Conservation (phyloP, 371 early-diverging fungal species). For the Lichtheimia ramosa region DNA sequence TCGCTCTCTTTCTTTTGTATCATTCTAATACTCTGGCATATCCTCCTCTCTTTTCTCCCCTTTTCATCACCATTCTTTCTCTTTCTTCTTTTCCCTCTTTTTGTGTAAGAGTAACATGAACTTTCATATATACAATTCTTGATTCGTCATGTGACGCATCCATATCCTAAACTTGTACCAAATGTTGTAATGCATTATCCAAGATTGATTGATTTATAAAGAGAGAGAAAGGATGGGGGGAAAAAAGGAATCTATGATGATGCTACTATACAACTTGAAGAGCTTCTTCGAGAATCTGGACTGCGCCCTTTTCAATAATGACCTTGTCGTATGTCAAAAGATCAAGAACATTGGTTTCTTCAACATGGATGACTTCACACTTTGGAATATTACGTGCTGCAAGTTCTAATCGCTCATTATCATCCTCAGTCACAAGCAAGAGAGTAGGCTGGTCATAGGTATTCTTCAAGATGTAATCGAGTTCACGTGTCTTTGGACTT, state of each 20-base stretch:
- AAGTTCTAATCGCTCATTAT: conserved; percentile 56
- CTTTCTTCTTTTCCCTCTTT: background rate
- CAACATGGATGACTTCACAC: conserved; percentile 64
- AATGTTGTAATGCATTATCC: too few species aligned
- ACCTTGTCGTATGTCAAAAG: conserved; percentile 76
- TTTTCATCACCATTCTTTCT: background rate
- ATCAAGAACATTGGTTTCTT: conserved; percentile 79
- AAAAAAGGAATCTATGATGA: too few species aligned
- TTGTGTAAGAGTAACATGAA: background rate
- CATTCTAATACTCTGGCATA: background rate
- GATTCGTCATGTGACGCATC: too few species aligned
- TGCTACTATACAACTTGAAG: conserved; percentile 28
- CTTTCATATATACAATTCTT: too few species aligned
- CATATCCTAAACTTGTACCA: too few species aligned
- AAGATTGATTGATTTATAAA: too few species aligned
- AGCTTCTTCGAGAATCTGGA: conserved; percentile 63
- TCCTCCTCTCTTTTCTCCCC: background rate
- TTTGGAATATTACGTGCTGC: conserved; percentile 71
- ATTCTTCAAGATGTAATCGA: conserved; percentile 54
- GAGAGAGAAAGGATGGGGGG: too few species aligned
- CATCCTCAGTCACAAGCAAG: conserved; percentile 52
- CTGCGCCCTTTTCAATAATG: conserved; percentile 76
- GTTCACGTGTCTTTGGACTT: conserved; percentile 60
- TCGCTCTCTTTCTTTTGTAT: background rate
- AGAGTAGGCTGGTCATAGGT: conserved; percentile 41